Base-by-base conservation (phyloP, 176 grass and related monocot genomes). In the Eremochloa ophiuroides region DNA sequence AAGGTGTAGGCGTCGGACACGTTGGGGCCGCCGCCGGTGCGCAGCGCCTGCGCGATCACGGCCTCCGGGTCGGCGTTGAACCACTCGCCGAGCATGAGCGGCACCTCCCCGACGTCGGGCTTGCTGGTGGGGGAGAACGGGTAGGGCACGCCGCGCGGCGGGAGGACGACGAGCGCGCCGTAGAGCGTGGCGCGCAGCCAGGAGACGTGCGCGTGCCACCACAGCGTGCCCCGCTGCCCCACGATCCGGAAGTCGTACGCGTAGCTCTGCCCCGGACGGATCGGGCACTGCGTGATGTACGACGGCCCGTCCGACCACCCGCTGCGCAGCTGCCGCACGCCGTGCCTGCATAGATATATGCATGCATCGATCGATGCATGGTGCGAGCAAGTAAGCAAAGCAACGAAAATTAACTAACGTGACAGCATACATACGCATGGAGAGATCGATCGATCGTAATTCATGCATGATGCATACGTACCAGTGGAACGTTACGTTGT, bases 1-100 rank as follows among this genome's bases (percentile, higher is more conserved):
- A 97, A 87, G 46, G 86, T 93, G 80, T 93, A 97, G 4, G 94
- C 88, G 86, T 93, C 91, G 18, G 94, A 97, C 40, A 97, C 94
- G 60, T 97, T 97, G 3, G 94, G 94, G 0, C 89, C 94, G 1
- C 84, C 84, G 40, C 94, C 94, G 14, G 86, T 89, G 13, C 28
- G 86, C 79, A 97, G 56, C 8, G 94, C 91, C 68, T 97, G 91
- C 18, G 1, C 73, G 68, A 97, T 89, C 1, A 97, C 79, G 0
- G 88, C 91, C 84, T 97, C 94, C 35, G 94, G 85, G 72, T 97
- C 91, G 10, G 84, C 84, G 78, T 91, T 91, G 86, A 89, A 97
- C 94, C 94, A 97, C 87, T 97, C 93, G 23, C 92, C 91, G 62
- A 93, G 59, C 73, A 93, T 74, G 85, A 93, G 34, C 37, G 91